A percentile compares a stretch with the other conserved stretches of the same genome.
These are phyloP conservation scores for Ambrosia artemisiifolia DNA, from an alignment of 129 eudicot genomes.

Conservation along the genomic window DNA sequence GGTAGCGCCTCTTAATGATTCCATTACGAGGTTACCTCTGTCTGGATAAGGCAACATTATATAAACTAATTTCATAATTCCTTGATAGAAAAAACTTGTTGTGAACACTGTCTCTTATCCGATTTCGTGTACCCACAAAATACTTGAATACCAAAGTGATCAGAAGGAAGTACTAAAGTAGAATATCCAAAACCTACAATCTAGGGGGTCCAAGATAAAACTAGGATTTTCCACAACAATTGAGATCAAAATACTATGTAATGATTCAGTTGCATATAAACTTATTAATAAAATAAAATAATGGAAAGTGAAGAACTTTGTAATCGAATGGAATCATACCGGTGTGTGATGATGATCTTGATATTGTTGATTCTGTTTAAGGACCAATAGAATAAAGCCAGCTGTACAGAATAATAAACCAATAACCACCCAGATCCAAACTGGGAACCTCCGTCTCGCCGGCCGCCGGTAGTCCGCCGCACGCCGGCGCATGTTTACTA, in stretches of 20 bases:
- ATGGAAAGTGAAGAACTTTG: no score
- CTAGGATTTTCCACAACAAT: slow-evolving; percentile 4
- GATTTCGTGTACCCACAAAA: no score
- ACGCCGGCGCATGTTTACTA: slow-evolving; percentile 83
- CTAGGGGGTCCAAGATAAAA: slow-evolving; percentile 7
- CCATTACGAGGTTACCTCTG: no score
- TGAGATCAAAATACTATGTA: background rate
- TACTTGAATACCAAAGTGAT: no score
- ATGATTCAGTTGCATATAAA: no score
- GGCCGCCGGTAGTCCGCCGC: slow-evolving; percentile 95
- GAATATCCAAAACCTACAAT: background rate
- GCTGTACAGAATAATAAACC: slow-evolving; percentile 44
- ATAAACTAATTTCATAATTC: no score
- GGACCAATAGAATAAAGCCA: slow-evolving; percentile 50
- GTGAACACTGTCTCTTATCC: no score
- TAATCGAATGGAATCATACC: slow-evolving; percentile 30
- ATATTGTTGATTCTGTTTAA: slow-evolving; percentile 59
- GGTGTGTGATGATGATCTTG: slow-evolving; percentile 52
- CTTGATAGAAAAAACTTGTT: no score
- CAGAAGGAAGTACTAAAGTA: no score
- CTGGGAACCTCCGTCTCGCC: slow-evolving; percentile 56
- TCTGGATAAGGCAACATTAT: no score
- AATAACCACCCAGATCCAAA: slow-evolving; percentile 78
- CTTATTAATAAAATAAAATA: no score
- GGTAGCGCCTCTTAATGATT: no score